Evolutionary conservation across 2,329 filamentous ascomycete genomes (phyloP), one percentile per base, ranked within the genome.

Genomic region (Leptodontidium sp.): DNA sequence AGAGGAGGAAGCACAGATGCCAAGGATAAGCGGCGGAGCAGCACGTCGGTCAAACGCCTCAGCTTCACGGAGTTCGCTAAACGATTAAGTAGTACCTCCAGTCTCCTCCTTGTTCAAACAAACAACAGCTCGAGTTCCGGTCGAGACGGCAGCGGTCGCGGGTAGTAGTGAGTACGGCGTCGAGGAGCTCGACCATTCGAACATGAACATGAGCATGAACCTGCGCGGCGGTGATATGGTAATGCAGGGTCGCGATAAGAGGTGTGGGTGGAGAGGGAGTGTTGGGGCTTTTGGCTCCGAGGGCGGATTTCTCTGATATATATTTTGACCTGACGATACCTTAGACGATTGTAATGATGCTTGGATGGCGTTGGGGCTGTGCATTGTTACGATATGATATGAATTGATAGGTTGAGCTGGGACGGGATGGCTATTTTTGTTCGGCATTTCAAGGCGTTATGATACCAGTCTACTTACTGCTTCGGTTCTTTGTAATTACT

Each of bases 11-110:
- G 43, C 40, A 67, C 71, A n/a, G 69, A 71, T 2, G 66, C 70
- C n/a, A 75, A 66, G n/a, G 72, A 74, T 65, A 85, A 86, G 71
- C 84, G 85, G 40, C 81, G 82, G 59, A 89, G 87, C 35, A 81
- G 80, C 50, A 85, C 84, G 12, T 88, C 85, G 76, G 80, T 80
- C 58, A 89, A 89, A 80, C 83, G 86, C 69, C 82, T 88, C 66
- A 88, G 86, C 79, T 88, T 90, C 72, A 86, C 83, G 73, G 88
- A 90, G 65, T 87, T 89, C 71, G 85, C 86, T 58, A 87, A 86
- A 76, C 82, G 86, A 70, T 77, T 90, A 65, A 89, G 86, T 73
- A 88, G 85, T 76, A 88, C 86, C 63, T 88, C 86, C 76, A 88
- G 85, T 77, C 79, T 88, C 75, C 80, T 90, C 64, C 81, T 89